Conservation (phyloP, 768 basidiomycete species). For the Rhizopogon rudus region DNA sequence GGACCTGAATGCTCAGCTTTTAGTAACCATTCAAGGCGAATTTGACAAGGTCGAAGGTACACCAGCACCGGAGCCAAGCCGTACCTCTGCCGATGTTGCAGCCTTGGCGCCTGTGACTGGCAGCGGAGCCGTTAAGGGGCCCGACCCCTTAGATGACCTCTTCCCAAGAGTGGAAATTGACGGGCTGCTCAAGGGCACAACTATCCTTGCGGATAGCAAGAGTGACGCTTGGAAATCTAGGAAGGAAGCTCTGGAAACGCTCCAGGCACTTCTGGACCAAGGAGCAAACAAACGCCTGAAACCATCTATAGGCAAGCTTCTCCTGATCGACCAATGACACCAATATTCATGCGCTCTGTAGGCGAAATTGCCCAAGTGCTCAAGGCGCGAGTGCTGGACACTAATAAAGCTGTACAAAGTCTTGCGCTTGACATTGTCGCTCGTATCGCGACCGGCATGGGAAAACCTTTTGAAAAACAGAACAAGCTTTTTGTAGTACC, state of each 20-base stretch:
- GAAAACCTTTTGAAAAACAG: slow-evolving; percentile 91
- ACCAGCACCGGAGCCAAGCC: slow-evolving; percentile 70
- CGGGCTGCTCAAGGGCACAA: slow-evolving; percentile 74
- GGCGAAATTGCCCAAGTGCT: slow-evolving; percentile 89
- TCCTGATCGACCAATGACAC: neutral
- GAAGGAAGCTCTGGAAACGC: slow-evolving; percentile 87
- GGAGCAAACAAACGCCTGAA: slow-evolving; percentile 91
- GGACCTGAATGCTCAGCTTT: slow-evolving; percentile 90
- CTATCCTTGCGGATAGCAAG: slow-evolving; percentile 77
- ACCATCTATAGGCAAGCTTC: slow-evolving; percentile 69
- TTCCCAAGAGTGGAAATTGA: slow-evolving; percentile 96
- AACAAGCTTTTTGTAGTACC: slow-evolving; percentile 70
- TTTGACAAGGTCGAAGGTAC: slow-evolving; percentile 90
- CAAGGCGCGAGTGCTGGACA: slow-evolving; percentile 84
- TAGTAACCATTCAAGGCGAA: slow-evolving; percentile 84
- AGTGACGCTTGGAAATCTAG: slow-evolving; percentile 96
- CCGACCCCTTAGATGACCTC: slow-evolving; percentile 85
- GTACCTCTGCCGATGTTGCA: slow-evolving; percentile 72
- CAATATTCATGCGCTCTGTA: slow-evolving; percentile 21
- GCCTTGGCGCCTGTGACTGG: slow-evolving; percentile 40
- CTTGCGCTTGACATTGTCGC: slow-evolving; percentile 88
- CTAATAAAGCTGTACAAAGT: slow-evolving; percentile 90
- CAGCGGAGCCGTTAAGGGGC: slow-evolving; percentile 34
- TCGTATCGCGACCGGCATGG: slow-evolving; percentile 91
- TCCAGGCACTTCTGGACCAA: slow-evolving; percentile 84